Conservation (phyloP, 257 asterid genomes). For the Solanum medicagineum region DNA sequence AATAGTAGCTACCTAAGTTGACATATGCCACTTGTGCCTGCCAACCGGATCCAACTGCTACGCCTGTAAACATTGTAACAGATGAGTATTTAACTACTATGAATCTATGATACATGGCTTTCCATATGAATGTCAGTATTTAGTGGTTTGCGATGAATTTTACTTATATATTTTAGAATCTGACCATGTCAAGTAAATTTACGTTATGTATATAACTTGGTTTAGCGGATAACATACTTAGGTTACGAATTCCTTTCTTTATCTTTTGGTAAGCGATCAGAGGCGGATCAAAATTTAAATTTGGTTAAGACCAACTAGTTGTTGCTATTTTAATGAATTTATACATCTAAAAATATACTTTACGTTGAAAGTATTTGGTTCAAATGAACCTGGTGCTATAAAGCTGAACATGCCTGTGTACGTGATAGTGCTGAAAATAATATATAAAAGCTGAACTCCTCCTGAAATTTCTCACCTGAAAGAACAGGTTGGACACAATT, state of each 20-base stretch:
- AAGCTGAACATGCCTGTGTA: not conserved
- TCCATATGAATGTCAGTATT: not conserved
- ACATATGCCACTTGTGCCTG: slow-evolving; percentile 41
- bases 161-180: not conserved
- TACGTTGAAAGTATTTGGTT: not conserved
- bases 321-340: not conserved
- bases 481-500: slow-evolving; percentile 51
- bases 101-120: not conserved
- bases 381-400: not conserved
- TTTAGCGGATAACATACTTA: not conserved
- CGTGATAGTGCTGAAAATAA: not conserved
- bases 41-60: slow-evolving; percentile 60
- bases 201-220: not conserved
- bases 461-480: slow-evolving; percentile 24
- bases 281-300: not conserved
- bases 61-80: slow-evolving; percentile 21
- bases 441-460: not conserved
- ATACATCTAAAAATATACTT: not conserved
- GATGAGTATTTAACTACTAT: not conserved
- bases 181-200: not conserved
- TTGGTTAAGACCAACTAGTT: not conserved
- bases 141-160: not conserved
- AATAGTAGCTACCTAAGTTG: slow-evolving; percentile 40
- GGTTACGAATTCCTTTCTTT: not conserved
- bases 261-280: not conserved